Percentiles rank a stretch among this genome's conserved stretches.
phyloP scores from a whole-genome alignment of 768 basidiomycete species.

The Auricularia sp. region DNA sequence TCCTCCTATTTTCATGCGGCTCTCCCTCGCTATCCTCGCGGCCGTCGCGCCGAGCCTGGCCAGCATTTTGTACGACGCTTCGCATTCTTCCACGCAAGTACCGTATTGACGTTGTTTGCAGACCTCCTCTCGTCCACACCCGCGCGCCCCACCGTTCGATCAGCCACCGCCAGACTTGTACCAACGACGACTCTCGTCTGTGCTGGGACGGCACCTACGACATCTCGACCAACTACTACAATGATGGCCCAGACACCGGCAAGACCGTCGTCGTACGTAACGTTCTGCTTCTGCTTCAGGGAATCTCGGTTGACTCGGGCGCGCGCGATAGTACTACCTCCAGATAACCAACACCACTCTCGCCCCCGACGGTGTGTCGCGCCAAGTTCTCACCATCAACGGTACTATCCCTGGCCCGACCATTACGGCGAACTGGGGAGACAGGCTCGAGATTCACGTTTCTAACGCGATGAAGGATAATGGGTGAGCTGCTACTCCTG shows the following conservation, averaged over 20 bases:
- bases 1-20: no score
- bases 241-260: not conserved
- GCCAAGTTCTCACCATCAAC: constrained; percentile 1
- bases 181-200: not conserved
- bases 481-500: not conserved
- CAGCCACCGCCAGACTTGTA: not conserved
- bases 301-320: not conserved
- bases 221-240: not conserved
- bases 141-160: not conserved
- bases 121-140: not conserved
- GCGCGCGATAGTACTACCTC: not conserved
- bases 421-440: not conserved
- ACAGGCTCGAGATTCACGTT: not conserved
- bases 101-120: not conserved
- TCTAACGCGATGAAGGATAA: not conserved
- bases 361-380: constrained; percentile 5
- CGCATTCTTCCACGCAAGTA: no score
- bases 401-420: not conserved
- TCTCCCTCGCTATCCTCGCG: no score
- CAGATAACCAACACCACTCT: constrained; percentile 3
- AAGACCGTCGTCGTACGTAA: not conserved
- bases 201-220: constrained; percentile 2
- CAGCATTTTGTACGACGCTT: no score
- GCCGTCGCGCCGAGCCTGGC: no score
- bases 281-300: not conserved